Evolutionary conservation across 225 moss, liverwort and hornwort genomes (phyloP).

Genomic region (Straminergon stramineum): DNA sequence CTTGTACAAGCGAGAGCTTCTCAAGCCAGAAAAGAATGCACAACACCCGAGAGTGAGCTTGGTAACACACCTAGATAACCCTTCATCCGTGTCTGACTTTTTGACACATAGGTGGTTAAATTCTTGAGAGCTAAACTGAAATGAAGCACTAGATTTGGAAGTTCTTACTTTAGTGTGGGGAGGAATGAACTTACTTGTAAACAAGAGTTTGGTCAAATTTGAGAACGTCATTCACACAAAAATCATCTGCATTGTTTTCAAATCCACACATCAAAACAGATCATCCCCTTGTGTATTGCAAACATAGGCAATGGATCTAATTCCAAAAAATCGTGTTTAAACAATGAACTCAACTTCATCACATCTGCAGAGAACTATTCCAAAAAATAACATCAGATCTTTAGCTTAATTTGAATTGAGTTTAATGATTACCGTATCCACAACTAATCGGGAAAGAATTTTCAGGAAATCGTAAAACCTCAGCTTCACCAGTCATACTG

Average conservation of each 20-base stretch:
- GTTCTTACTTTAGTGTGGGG: background rate
- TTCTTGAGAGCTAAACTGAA: background rate
- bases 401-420: background rate
- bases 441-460: constrained; percentile 11
- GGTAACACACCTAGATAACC: background rate
- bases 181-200: constrained; percentile 4
- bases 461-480: constrained; percentile 9
- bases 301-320: background rate
- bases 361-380: background rate
- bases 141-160: background rate
- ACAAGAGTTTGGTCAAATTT: constrained; percentile 19
- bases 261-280: background rate
- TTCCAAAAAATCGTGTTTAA: background rate
- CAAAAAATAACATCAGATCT: background rate
- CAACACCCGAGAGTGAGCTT: background rate
- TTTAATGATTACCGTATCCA: background rate
- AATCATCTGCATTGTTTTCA: constrained; percentile 6
- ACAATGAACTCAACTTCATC: background rate
- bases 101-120: background rate
- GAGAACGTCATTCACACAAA: constrained; percentile 33
- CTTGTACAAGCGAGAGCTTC: background rate
- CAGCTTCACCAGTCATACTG: constrained; percentile 11
- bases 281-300: background rate
- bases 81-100: background rate
- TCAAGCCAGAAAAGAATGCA: background rate